Evolutionary conservation across 2,329 filamentous ascomycete species (phyloP).

Genomic region (Pseudocercospora fijiensis): DNA sequence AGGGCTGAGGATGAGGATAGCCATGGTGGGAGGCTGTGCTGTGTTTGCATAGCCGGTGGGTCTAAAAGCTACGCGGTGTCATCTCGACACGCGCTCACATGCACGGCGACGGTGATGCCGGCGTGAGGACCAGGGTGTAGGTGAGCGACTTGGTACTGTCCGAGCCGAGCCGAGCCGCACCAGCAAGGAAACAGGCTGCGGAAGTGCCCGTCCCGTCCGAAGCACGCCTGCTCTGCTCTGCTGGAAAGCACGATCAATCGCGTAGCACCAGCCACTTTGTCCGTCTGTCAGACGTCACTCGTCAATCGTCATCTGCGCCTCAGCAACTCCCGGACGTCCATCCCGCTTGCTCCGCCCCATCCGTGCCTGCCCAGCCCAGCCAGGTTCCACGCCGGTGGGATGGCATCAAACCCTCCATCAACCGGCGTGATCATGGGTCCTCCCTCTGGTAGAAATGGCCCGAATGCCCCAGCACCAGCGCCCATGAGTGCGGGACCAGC

Average conservation of each 20-base stretch:
- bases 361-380: not conserved
- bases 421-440: conserved; percentile 28
- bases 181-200: not conserved
- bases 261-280: not conserved
- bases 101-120: not conserved
- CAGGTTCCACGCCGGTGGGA: not conserved
- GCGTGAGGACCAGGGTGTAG: not conserved
- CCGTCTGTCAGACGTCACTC: not conserved
- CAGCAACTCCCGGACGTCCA: not conserved
- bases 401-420: conserved; percentile 39
- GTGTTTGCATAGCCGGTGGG: not conserved
- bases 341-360: not conserved
- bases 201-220: not conserved
- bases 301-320: not conserved
- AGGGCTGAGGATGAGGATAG: conserved; percentile 40
- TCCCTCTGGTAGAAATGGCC: conserved; percentile 13
- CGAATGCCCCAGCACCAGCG: conserved; percentile 19
- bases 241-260: too few species aligned
- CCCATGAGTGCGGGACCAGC: conserved; percentile 20
- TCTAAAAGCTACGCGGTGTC: not conserved
- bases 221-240: not conserved
- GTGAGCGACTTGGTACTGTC: not conserved
- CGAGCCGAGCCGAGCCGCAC: not conserved
- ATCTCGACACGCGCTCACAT: not conserved
- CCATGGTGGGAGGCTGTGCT: conserved; percentile 14